A percentile compares a stretch with the other conserved stretches of the same genome.
Evolutionary conservation across 176 grass and related monocot species (phyloP).

Genomic region (Musa beccarii): DNA sequence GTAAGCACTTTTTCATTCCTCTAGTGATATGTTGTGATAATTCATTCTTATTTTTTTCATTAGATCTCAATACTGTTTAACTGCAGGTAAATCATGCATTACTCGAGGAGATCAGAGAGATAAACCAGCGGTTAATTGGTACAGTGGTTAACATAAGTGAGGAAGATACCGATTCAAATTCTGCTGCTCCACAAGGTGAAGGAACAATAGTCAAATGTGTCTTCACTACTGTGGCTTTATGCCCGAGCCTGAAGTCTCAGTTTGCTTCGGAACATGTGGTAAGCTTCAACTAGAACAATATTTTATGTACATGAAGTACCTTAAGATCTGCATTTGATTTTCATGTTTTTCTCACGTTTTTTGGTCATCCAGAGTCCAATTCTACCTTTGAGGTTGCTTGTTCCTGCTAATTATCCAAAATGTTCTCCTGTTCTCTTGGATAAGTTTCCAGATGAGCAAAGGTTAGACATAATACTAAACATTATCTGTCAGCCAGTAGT

Average conservation of each 20-base stretch:
- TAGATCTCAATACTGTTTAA: constrained; percentile 14
- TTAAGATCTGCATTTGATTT: background rate
- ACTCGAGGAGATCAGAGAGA: constrained; percentile 71
- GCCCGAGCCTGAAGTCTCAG: constrained; percentile 75
- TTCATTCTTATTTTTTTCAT: background rate
- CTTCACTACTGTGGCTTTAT: constrained; percentile 73
- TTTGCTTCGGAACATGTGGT: constrained; percentile 84
- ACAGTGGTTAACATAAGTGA: constrained; percentile 75
- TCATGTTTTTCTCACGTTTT: background rate
- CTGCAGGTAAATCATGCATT: constrained; percentile 67
- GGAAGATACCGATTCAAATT: constrained; percentile 49
- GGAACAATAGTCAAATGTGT: constrained; percentile 87
- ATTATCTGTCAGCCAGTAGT: background rate
- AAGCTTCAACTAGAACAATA: constrained; percentile 14
- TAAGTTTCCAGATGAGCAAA: constrained; percentile 78
- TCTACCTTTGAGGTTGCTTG: constrained; percentile 81
- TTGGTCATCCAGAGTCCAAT: constrained; percentile 67
- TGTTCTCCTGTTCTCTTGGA: constrained; percentile 88
- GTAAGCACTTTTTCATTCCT: background rate
- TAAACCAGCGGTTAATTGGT: constrained; percentile 83
- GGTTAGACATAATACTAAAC: constrained; percentile 19
- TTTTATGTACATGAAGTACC: background rate
- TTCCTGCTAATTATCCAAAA: constrained; percentile 83
- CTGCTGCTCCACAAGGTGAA: constrained; percentile 53
- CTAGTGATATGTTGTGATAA: background rate